Base-by-base conservation (phyloP, 805 yeast genomes). In the Isabelozyma heimii region DNA sequence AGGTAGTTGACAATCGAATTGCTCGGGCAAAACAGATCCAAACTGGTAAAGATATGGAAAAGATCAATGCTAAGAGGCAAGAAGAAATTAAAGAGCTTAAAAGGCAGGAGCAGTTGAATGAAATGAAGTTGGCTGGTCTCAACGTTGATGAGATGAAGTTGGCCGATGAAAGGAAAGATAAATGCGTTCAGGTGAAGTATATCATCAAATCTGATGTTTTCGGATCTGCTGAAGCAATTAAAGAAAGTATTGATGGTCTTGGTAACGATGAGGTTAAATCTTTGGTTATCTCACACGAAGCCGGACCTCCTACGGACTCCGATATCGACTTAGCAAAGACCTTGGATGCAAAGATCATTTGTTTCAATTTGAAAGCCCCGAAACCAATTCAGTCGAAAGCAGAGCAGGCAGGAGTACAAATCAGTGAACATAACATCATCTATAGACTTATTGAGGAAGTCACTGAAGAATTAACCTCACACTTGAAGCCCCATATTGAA, bases 191-290 rank as follows among this genome's bases (percentile, higher is more conserved):
- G 12, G 69, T 68, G 10, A 81, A 82, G 28, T 90, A 85, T 54
- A 84, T 94, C 26, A 74, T 94, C 35, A 90, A 89, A 62, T 88
- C 97, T 0, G 99, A 94, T 68, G 97, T 92, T 1, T 84, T 85
- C 56, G 99, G 99, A 0, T 91, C 98, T 0, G 87, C 89, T 0
- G 99, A 94, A 63, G 99, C 99, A 1, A 87, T 94, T 33, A 78
- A 73, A 37, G 97, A 91, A 63, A 83, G 92, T 56, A 82, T 94
- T 43, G 76, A 77, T 50, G 84, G 84, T 10, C 69, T 94, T n/a
- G 97, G 97, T 6, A 91, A 92, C 63, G 88, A 87, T 1, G 95
- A 89, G 60, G 92, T 92, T 6, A 73, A 75, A 51, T 81, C 91
- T 4, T 67, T 75, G n/a, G 83, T 92, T 1, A 66, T 94, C 3